A percentile compares a stretch with the other conserved stretches of the same genome.
These are phyloP conservation scores for Gaertneriomyces semiglobifer DNA, from an alignment of 192 early-diverging fungal genomes.

Conservation along the genomic window DNA sequence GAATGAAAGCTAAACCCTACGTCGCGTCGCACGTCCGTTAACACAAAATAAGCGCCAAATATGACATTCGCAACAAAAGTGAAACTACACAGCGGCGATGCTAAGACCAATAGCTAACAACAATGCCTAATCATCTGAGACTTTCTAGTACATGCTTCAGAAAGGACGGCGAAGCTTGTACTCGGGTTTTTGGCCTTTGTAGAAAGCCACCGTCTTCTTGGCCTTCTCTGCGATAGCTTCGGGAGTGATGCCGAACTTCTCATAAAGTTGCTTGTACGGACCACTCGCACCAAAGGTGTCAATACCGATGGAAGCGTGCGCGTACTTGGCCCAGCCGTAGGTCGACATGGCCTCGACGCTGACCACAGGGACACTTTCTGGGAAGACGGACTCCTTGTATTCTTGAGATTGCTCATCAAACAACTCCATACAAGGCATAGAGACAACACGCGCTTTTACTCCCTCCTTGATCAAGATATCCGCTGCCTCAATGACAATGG, in stretches of 20 bases:
- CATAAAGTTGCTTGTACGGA: conserved; percentile 76
- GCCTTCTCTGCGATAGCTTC: conserved; percentile 72
- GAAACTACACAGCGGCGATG: too few relatives aligned
- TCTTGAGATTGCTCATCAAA: conserved; percentile 80
- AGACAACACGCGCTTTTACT: conserved; percentile 74
- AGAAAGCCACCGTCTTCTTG: conserved; percentile 74
- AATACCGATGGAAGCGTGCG: conserved; percentile 85
- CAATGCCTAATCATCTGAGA: too few relatives aligned
- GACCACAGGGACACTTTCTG: conserved; percentile 74
- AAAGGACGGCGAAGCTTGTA: conserved; percentile 25
- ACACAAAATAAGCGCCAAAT: too few relatives aligned
- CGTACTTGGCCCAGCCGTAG: conserved; percentile 89
- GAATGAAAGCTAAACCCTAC: too few relatives aligned
- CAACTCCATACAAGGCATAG: conserved; percentile 87
- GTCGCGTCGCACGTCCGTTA: too few relatives aligned
- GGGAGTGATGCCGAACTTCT: conserved; percentile 79
- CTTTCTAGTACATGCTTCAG: background rate
- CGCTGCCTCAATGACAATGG: conserved; percentile 83
- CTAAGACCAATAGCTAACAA: too few relatives aligned
- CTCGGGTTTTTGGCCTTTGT: conserved; percentile 39
- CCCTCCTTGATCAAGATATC: conserved; percentile 56
- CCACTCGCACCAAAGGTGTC: conserved; percentile 85
- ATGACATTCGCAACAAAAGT: too few relatives aligned
- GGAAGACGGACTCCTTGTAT: conserved; percentile 80
- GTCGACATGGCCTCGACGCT: conserved; percentile 84